phyloP scores from a whole-genome alignment of 352 stramenopile species.

The Pythium phragmiticola region DNA sequence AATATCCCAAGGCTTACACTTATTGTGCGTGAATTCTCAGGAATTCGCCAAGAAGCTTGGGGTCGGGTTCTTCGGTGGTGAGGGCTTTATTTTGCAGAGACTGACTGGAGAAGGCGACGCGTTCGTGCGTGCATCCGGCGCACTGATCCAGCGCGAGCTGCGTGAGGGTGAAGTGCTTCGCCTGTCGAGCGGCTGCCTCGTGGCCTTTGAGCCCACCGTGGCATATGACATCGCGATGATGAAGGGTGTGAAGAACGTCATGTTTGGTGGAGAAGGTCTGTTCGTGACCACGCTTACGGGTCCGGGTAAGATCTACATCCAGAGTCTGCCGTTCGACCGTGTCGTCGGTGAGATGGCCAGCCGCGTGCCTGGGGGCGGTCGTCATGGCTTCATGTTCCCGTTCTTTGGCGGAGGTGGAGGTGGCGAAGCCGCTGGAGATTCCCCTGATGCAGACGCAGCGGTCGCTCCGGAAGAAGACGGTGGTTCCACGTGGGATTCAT shows the following conservation, averaged over 20 bases:
- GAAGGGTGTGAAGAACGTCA: slow-evolving; percentile 92
- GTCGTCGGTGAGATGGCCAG: slow-evolving; percentile 92
- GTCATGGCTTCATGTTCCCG: slow-evolving; percentile 86
- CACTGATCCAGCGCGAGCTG: slow-evolving; percentile 87
- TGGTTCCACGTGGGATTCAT: slow-evolving; percentile 31
- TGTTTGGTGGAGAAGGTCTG: slow-evolving; percentile 93
- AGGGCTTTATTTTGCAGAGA: slow-evolving; percentile 94
- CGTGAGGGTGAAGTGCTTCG: slow-evolving; percentile 86
- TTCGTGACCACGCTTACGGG: slow-evolving; percentile 94
- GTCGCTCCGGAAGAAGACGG: neutral
- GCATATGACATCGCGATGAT: slow-evolving; percentile 92
- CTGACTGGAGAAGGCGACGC: slow-evolving; percentile 90
- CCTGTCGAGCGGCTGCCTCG: slow-evolving; percentile 91
- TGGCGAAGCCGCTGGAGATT: slow-evolving; percentile 27
- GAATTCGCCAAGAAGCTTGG: slow-evolving; percentile 91
- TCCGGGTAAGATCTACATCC: slow-evolving; percentile 89
- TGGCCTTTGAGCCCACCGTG: slow-evolving; percentile 87
- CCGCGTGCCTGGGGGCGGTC: slow-evolving; percentile 74
- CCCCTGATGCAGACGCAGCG: slow-evolving; percentile 27
- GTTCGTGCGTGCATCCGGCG: slow-evolving; percentile 89
- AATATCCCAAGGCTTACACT: no score
- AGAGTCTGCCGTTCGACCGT: slow-evolving; percentile 90
- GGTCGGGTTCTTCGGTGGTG: slow-evolving; percentile 92
- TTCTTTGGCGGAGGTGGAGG: slow-evolving; percentile 62
- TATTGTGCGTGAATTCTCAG: slow-evolving; percentile 21